phyloP scores from a whole-genome alignment of 2,329 filamentous ascomycete genomes.

The Daldinia sp. region DNA sequence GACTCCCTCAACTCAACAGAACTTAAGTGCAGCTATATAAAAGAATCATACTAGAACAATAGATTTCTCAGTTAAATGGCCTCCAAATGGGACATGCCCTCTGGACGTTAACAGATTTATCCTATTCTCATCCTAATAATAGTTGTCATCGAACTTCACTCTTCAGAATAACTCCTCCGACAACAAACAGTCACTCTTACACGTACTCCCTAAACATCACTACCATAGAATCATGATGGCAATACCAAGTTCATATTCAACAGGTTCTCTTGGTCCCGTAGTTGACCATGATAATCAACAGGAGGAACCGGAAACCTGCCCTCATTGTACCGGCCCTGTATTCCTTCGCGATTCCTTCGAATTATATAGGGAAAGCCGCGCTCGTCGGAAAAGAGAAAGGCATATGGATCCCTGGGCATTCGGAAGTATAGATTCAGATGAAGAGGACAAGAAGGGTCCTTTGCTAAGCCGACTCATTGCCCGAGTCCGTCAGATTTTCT shows the following conservation, averaged over 20 bases:
- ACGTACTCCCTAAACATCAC: neutral
- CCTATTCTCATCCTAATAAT: no score
- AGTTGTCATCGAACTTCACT: neutral
- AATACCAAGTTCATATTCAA: neutral
- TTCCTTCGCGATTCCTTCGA: conserved; percentile 28
- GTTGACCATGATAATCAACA: neutral
- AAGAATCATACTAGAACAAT: neutral
- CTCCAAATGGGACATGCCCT: no score
- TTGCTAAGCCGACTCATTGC: neutral
- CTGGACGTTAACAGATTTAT: no score
- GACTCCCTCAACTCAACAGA: conserved; percentile 7
- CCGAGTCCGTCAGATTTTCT: neutral
- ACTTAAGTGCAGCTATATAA: neutral
- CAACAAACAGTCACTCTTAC: neutral
- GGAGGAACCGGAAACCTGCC: neutral
- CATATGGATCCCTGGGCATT: neutral
- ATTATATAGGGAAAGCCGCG: conserved; percentile 7
- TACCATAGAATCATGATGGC: neutral
- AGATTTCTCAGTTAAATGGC: neutral
- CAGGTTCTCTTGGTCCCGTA: neutral
- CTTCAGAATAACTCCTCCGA: neutral
- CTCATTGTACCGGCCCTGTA: neutral
- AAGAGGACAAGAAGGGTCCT: neutral
- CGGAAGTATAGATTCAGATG: neutral
- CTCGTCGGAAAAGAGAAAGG: neutral